Base-by-base conservation (phyloP, 1,284 basidiomycete genomes). In the Austropuccinia psidii region DNA sequence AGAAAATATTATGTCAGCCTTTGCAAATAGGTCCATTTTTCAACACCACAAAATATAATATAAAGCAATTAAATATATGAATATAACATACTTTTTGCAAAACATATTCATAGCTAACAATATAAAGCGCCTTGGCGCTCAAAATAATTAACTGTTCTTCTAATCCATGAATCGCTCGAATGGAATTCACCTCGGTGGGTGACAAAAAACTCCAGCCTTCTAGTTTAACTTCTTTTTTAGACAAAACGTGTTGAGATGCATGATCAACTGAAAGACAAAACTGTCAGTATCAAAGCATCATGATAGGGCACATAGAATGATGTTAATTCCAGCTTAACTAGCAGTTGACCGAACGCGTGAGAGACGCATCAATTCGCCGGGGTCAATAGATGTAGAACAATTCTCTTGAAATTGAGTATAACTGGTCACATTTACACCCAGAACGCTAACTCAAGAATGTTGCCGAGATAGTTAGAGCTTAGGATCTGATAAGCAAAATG, bases 111-210 rank as follows among this genome's bases (percentile, higher is more conserved):
- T 93, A 94, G 77, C 87, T 87, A 75, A 88, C 84, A 62, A 89
- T 84, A 79, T 90, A 90, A 17, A 90, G 79, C 4, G 88, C 88
- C 49, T 75, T 77, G 6, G 55, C 17, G 29, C 74, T 75, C 4
- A 98, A 80, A 0, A 98, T 82, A 8, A 97, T 77, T 2, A 98
- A 87, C 80, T 97, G 97, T 83, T 98, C 94, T 81, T 96, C 93
- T 77, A 90, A 91, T 78, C 55, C 68, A 11, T 87, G 89, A 66
- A 88, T 84, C 24, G 86, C 86, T n/a, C 89, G 81, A 79, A 83
- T 89, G 49, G 84, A 83, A 78, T 90, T 90, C 52, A 90, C 79
- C 74, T 90, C 87, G 75, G 87, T 85, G 0, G 95, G 94, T 0
- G 91, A 87, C 77, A 97, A 88, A 27, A 98, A 80, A 0, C 93